These are phyloP conservation scores for Giardia muris DNA, from an alignment of 208 protist species.

Conservation along the genomic window DNA sequence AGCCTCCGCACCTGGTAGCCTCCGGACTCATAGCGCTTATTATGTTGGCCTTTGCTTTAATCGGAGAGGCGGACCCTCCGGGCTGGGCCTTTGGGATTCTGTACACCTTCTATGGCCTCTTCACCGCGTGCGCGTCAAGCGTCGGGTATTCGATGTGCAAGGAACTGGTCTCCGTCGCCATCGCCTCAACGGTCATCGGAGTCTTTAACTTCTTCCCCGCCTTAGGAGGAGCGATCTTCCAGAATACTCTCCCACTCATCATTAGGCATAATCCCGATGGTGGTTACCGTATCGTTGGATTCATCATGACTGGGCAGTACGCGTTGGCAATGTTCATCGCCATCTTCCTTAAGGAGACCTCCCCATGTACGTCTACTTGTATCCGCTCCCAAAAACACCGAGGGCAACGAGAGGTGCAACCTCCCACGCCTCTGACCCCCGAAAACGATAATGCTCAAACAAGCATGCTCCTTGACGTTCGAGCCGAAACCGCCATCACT, in stretches of 20 bases:
- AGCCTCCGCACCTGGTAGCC: background rate
- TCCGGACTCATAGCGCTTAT: background rate
- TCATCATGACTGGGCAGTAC: background rate
- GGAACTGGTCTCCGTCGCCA: background rate
- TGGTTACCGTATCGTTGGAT: background rate
- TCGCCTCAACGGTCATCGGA: background rate
- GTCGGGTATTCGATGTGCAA: background rate
- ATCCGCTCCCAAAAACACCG: too few relatives aligned
- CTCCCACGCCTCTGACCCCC: too few relatives aligned
- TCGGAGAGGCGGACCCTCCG: background rate
- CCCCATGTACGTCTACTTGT: too few relatives aligned
- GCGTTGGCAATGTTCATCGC: background rate
- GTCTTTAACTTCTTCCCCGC: constrained; percentile 3
- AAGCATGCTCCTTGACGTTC: too few relatives aligned
- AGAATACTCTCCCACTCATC: background rate
- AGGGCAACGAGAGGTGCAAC: too few relatives aligned
- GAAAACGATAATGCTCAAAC: too few relatives aligned
- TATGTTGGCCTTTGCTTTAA: background rate
- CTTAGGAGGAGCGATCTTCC: background rate
- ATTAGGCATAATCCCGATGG: background rate
- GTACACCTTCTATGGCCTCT: background rate
- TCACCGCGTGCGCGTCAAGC: background rate
- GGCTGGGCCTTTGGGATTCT: background rate
- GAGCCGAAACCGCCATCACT: too few relatives aligned
- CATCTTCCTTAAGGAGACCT: background rate